Percentiles rank a stretch among this genome's conserved stretches.
Evolutionary conservation across 805 yeast genomes (phyloP).

Genomic region (Saccharomyces eubayanus): DNA sequence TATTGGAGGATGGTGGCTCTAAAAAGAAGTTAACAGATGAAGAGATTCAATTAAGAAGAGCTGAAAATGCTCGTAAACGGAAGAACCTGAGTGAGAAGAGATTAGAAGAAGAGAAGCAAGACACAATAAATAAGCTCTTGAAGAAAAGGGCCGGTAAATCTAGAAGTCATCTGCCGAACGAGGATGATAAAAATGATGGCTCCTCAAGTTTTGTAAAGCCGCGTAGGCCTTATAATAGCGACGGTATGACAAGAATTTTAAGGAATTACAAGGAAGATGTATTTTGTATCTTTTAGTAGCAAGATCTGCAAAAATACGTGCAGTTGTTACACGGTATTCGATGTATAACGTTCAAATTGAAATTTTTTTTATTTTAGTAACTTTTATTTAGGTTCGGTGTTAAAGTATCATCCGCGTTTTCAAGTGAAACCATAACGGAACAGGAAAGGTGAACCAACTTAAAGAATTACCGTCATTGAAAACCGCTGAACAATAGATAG

Average conservation of each 20-base stretch:
- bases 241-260: slow-evolving; percentile 22
- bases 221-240: slow-evolving; percentile 24
- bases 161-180: slow-evolving; percentile 31
- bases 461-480: neutral
- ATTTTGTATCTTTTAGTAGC: slow-evolving; percentile 9
- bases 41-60: slow-evolving; percentile 69
- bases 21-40: slow-evolving; percentile 69
- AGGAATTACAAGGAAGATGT: slow-evolving; percentile 11
- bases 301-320: neutral
- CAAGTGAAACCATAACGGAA: neutral
- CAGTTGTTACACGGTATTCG: neutral
- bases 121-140: slow-evolving; percentile 77
- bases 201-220: slow-evolving; percentile 18
- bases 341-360: neutral
- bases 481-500: neutral
- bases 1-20: slow-evolving; percentile 12
- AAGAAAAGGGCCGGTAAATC: slow-evolving; percentile 76
- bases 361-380: neutral
- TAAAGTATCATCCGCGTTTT: neutral
- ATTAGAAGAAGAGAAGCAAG: slow-evolving; percentile 86
- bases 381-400: neutral
- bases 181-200: slow-evolving; percentile 14
- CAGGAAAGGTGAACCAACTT: neutral
- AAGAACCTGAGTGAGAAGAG: slow-evolving; percentile 75
- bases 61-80: slow-evolving; percentile 83